Base-by-base conservation (phyloP, 2,329 filamentous ascomycete genomes). In the Stenocarpella maydis region DNA sequence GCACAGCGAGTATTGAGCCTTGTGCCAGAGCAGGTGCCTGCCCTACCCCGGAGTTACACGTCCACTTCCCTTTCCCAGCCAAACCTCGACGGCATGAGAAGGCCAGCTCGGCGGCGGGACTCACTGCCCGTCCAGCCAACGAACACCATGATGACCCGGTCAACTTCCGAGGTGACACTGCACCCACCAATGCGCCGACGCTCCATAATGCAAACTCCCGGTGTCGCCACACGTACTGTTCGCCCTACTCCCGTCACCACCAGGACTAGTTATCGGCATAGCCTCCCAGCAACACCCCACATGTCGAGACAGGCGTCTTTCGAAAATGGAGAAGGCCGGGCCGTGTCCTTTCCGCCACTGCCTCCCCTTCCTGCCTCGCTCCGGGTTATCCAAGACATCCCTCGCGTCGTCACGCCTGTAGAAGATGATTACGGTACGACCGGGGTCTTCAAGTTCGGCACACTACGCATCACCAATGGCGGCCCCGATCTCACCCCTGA, bases 391-490 rank as follows among this genome's bases (percentile, higher is more conserved):
- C 76, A 77, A 14, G 71, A 75, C 0, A 69, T 77, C 21, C 78
- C 77, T 31, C 79, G 82, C n/a, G 81, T 78, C 12, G 73, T 79
- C 34, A 88, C 86, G 1, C 85, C 88, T 0, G 84, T 80, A 49
- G 88, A 90, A 28, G 77, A 81, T 34, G 84, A 87, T n/a, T 90
- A 90, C 73, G 82, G 82, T 70, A 87, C 90, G 54, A 84, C 88
- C 39, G 89, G 89, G 3, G 86, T 83, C 14, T 90, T 89, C 75
- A 89, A 88, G 75, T 84, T 89, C 65, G 89, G 89, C 2, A 87
- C 87, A 1, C 74, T 91, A 61, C 85, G 87, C 43, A 90, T 91
- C 68, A 89, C 82, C 26, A 91, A 91, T 76, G 88, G 87, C 17
- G 87, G 84, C 68, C 88, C 89, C 2, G 77, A 77, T 17, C 78